Conservation (phyloP, 2,329 filamentous ascomycete species). For the Pezicula radicicola region DNA sequence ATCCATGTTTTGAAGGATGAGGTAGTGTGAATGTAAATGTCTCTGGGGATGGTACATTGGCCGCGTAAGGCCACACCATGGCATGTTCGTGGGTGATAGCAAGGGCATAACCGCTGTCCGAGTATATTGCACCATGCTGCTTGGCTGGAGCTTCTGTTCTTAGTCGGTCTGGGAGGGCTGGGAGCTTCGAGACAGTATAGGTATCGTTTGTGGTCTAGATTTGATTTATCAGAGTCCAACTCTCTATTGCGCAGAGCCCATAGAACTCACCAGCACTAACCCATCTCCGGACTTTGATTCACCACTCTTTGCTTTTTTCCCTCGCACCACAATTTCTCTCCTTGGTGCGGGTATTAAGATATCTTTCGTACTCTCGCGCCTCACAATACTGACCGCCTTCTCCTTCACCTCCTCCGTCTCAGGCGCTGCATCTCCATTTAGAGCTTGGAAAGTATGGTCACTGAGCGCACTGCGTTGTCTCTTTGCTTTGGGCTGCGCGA, state of each 20-base stretch:
- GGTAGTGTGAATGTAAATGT: slow-evolving; percentile 80
- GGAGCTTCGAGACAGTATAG: slow-evolving; percentile 82
- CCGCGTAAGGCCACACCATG: slow-evolving; percentile 85
- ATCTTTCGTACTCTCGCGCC: slow-evolving; percentile 26
- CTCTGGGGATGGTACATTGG: slow-evolving; percentile 65
- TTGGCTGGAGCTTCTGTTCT: slow-evolving; percentile 59
- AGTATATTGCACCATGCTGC: slow-evolving; percentile 65
- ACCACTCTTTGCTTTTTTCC: slow-evolving; percentile 60
- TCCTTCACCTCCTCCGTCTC: slow-evolving; percentile 58
- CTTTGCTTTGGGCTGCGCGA: slow-evolving; percentile 60
- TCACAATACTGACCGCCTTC: slow-evolving; percentile 37
- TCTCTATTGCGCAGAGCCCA: slow-evolving; percentile 5
- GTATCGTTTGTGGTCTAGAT: slow-evolving; percentile 75
- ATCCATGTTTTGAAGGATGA: slow-evolving; percentile 61
- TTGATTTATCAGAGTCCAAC: slow-evolving; percentile 1
- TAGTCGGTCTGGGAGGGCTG: slow-evolving; percentile 76
- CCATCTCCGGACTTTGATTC: slow-evolving; percentile 69
- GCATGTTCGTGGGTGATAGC: slow-evolving; percentile 79
- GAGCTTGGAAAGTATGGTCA: slow-evolving; percentile 54
- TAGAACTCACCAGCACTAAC: slow-evolving; percentile 57
- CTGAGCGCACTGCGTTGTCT: slow-evolving; percentile 56
- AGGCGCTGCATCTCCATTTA: slow-evolving; percentile 36
- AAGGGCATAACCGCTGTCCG: slow-evolving; percentile 70
- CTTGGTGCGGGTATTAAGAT: slow-evolving; percentile 16
- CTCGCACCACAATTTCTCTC: slow-evolving; percentile 54